Conservation (phyloP, 129 eudicot species). For the Helianthus tuberosus region DNA sequence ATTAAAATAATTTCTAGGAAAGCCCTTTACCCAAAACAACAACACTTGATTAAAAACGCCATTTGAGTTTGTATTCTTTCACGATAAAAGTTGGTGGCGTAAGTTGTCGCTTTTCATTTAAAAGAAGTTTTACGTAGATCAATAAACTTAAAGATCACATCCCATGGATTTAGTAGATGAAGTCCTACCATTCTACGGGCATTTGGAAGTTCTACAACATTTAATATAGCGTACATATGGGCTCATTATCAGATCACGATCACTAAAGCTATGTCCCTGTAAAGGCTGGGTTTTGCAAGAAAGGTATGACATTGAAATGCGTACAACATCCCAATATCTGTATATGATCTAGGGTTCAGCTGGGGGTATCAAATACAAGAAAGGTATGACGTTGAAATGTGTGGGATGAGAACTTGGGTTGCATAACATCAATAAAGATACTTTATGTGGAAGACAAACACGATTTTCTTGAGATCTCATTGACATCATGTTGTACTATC, state of each 20-base stretch:
- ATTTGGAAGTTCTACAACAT: neutral
- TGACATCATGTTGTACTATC: slow-evolving; percentile 27
- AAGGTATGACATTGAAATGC: no score
- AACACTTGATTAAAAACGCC: neutral
- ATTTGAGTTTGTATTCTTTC: neutral
- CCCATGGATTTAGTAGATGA: neutral
- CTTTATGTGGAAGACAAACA: slow-evolving; percentile 35
- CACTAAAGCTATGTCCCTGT: no score
- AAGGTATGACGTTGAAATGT: slow-evolving; percentile 12
- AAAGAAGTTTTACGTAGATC: neutral
- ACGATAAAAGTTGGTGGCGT: no score
- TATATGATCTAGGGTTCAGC: neutral
- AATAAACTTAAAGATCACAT: neutral
- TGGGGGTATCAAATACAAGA: slow-evolving; percentile 5
- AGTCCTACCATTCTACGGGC: neutral
- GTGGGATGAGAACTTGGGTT: slow-evolving; percentile 13
- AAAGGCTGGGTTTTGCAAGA: no score
- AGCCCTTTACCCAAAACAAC: no score
- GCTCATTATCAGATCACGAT: neutral
- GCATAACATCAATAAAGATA: slow-evolving; percentile 35
- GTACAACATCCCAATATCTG: neutral
- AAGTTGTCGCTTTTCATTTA: neutral
- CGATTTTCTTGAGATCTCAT: slow-evolving; percentile 41
- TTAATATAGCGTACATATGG: neutral
- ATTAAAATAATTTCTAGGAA: no score